Evolutionary conservation across 2,329 filamentous ascomycete genomes (phyloP).

Genomic region (Microdochium trichocladiopsis): DNA sequence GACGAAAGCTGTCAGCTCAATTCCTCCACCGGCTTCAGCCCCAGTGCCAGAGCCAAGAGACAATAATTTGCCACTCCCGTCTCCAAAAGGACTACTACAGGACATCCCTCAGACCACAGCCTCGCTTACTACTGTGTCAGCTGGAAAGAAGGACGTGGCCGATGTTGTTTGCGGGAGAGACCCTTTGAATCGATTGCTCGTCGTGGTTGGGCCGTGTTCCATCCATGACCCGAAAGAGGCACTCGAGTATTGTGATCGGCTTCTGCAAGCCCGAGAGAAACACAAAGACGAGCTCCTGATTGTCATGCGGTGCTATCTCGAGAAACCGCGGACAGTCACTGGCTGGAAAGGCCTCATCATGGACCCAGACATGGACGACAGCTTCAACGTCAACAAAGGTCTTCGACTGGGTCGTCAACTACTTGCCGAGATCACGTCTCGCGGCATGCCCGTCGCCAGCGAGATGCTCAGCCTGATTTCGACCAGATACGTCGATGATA

Average conservation of each 20-base stretch:
- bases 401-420: constrained; percentile 78
- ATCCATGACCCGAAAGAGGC: constrained; percentile 94
- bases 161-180: constrained; percentile 63
- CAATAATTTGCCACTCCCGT: constrained; percentile 57
- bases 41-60: not conserved
- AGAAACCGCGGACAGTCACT: constrained; percentile 95
- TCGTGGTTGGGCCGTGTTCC: constrained; percentile 91
- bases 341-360: constrained; percentile 99
- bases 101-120: constrained; percentile 63
- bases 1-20: not conserved
- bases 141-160: constrained; percentile 56
- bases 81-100: constrained; percentile 90
- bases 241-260: constrained; percentile 83
- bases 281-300: constrained; percentile 85
- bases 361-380: constrained; percentile 96
- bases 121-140: constrained; percentile 53
- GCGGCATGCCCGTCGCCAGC: constrained; percentile 91
- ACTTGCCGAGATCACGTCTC: constrained; percentile 84
- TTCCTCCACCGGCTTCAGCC: not conserved
- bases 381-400: constrained; percentile 99
- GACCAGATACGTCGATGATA: constrained; percentile 89
- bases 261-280: constrained; percentile 77
- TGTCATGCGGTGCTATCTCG: constrained; percentile 96
- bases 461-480: constrained; percentile 99
- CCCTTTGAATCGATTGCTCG: constrained; percentile 49